Evolutionary conservation across 305 asterid species (phyloP), one percentile per base, ranked within the genome.

Genomic region (Fraxinus albicans): DNA sequence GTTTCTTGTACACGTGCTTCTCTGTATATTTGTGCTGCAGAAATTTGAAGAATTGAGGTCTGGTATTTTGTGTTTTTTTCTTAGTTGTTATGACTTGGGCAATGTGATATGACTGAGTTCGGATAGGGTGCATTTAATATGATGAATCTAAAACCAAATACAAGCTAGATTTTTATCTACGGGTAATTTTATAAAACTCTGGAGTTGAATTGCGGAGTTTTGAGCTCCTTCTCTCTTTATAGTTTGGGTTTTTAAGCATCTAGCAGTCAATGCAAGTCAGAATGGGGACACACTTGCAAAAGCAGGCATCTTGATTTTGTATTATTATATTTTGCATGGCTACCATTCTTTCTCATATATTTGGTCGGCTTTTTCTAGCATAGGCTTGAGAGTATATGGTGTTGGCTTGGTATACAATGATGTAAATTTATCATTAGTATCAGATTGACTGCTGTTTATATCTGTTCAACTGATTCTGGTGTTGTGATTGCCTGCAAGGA

Each of bases 401-500:
- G 79, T 76, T 85, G 82, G 19, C 77, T 77, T 83, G 73, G 67
- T 81, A 79, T 75, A 69, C 25, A 63, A 85, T 65, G 58, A 50
- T 53, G 8, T 44, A 21, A 65, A 70, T 79, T 36, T 72, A 33
- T 31, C 74, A 15, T 69, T 79, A 33, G 78, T 76, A 35, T 76
- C 69, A 53, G 31, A 78, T 4, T 79, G 76, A 40, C 79, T 74
- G 72, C 72, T 82, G 25, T 81, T 40, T 60, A 77, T 42, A 77
- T 69, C 60, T 77, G 83, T 70, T 83, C 70, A 58, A 67, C 84
- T 85, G 77, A 87, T 33, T 8, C 15, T 23, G 73, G 40, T 58
- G 73, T 80, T 80, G 78, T 53, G 38, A 78, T 78, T 83, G 23
- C 77, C 34, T 86, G 75, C 80, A 77, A 77, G 78, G 92, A 91